Conservation (phyloP, 768 basidiomycete genomes). For the Lepiota subincarnata region DNA sequence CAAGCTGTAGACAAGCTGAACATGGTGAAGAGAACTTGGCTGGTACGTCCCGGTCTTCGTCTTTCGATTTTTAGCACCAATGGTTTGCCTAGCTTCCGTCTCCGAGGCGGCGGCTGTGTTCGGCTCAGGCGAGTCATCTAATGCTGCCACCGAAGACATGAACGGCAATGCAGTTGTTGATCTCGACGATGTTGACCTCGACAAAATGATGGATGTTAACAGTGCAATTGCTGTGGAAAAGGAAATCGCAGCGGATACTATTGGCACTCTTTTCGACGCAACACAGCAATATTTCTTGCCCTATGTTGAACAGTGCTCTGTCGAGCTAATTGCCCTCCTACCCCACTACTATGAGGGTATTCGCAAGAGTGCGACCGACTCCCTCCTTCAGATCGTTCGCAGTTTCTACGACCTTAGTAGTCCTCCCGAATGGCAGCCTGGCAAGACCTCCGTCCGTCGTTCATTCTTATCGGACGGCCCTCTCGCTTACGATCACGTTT, state of each 20-base stretch:
- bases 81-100: constrained; percentile 43
- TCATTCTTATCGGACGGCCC: not conserved
- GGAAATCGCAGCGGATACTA: constrained; percentile 96
- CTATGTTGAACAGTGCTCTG: constrained; percentile 77
- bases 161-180: constrained; percentile 60
- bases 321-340: constrained; percentile 75
- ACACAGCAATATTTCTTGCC: constrained; percentile 86
- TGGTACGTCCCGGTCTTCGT: constrained; percentile 31
- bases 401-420: constrained; percentile 89
- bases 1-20: constrained; percentile 81
- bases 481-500: constrained; percentile 4
- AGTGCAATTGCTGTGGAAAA: constrained; percentile 98
- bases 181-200: constrained; percentile 75
- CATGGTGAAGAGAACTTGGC: constrained; percentile 54
- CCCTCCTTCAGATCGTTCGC: constrained; percentile 82
- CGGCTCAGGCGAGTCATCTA: constrained; percentile 26
- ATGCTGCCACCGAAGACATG: constrained; percentile 51
- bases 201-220: constrained; percentile 89
- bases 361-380: constrained; percentile 86
- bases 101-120: constrained; percentile 41
- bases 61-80: constrained; percentile 1
- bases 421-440: constrained; percentile 79
- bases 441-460: constrained; percentile 33
- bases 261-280: constrained; percentile 84
- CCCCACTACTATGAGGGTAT: constrained; percentile 97